phyloP scores from a whole-genome alignment of 768 basidiomycete genomes.

The Lenzites betulinus region DNA sequence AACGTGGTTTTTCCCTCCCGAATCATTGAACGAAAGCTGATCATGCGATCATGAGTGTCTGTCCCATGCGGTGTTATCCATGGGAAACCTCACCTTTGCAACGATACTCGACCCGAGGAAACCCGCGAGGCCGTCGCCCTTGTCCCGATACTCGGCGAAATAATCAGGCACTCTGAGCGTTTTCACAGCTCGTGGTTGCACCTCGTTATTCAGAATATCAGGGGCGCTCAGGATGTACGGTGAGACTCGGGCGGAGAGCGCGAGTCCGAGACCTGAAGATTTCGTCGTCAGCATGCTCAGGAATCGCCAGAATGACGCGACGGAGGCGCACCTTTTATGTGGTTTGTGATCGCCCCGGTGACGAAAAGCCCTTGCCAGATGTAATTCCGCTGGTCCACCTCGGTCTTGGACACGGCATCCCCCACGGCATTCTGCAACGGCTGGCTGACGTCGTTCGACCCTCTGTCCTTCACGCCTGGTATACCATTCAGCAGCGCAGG shows the following conservation, averaged over 20 bases:
- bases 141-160: constrained; percentile 87
- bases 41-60: neutral
- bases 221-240: constrained; percentile 60
- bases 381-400: constrained; percentile 65
- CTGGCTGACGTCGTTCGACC: constrained; percentile 18
- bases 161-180: constrained; percentile 80
- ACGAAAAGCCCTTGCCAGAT: constrained; percentile 82
- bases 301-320: constrained; percentile 4
- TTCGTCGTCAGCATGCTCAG: neutral
- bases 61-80: constrained; percentile 1
- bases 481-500: constrained; percentile 51
- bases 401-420: constrained; percentile 58
- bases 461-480: constrained; percentile 12
- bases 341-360: constrained; percentile 72
- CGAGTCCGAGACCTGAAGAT: constrained; percentile 39
- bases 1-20: constrained; percentile 66
- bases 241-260: constrained; percentile 70
- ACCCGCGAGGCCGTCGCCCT: constrained; percentile 76
- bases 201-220: constrained; percentile 63
- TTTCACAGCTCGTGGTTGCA: constrained; percentile 68
- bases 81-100: constrained; percentile 62
- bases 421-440: constrained; percentile 63
- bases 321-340: constrained; percentile 61
- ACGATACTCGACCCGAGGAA: constrained; percentile 83
- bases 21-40: constrained; percentile 76